phyloP scores from a whole-genome alignment of 2,329 filamentous ascomycete species.

The Fusarium sp. region DNA sequence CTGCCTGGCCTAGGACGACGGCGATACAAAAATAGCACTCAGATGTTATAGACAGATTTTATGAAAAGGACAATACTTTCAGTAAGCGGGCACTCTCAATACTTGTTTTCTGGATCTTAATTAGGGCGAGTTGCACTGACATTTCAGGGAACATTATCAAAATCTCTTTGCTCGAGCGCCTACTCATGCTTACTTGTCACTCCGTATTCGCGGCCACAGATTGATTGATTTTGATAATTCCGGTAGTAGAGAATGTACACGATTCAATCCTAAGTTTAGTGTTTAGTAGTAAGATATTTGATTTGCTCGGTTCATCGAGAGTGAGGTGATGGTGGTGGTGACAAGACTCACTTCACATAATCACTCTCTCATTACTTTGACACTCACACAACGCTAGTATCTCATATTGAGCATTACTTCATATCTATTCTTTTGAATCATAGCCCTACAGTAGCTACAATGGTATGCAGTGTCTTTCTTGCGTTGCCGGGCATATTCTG shows the following conservation, averaged over 20 bases:
- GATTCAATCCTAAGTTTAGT: background rate
- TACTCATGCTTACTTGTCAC: background rate
- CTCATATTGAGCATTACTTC: background rate
- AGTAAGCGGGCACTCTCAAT: background rate
- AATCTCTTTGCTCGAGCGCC: background rate
- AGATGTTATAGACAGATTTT: background rate
- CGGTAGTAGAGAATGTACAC: background rate
- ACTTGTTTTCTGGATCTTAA: background rate
- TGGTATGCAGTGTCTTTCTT: background rate
- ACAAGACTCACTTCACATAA: background rate
- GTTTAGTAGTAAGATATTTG: background rate
- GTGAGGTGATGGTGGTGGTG: background rate
- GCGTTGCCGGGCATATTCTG: background rate
- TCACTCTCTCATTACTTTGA: background rate
- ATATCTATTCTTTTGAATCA: too few relatives aligned
- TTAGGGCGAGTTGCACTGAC: background rate
- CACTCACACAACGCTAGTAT: background rate
- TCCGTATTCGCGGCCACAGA: background rate
- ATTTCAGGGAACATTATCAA: background rate
- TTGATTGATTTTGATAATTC: too few relatives aligned
- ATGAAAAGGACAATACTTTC: background rate
- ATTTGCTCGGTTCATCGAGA: background rate
- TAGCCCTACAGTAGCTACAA: fast-evolving
- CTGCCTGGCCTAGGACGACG: background rate
- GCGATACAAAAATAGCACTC: too few relatives aligned